These are phyloP conservation scores for Yarrowia sp. DNA, from an alignment of 805 yeast species.

Conservation along the genomic window DNA sequence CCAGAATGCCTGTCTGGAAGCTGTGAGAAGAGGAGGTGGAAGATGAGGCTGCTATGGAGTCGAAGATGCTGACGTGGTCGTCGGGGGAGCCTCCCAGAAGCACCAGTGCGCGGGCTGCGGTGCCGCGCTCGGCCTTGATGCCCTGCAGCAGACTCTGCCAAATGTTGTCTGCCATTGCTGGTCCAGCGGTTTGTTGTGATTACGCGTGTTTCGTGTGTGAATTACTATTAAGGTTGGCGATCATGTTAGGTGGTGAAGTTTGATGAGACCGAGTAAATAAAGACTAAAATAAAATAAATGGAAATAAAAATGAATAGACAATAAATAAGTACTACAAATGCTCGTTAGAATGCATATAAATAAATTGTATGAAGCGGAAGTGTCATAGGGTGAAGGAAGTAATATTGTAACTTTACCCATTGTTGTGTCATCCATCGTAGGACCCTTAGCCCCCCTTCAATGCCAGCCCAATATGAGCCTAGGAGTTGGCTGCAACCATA, in stretches of 20 bases:
- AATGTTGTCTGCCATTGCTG: slow-evolving; percentile 35
- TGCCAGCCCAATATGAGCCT: background rate
- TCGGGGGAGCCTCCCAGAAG: slow-evolving; percentile 25
- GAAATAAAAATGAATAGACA: background rate
- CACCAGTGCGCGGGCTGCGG: slow-evolving; percentile 18
- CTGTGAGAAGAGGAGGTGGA: slow-evolving; percentile 4
- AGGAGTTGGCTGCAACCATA: slow-evolving; percentile 45
- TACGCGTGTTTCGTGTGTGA: slow-evolving; percentile 36
- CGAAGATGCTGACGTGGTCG: slow-evolving; percentile 35
- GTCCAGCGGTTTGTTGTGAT: slow-evolving; percentile 23
- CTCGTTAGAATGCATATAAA: background rate
- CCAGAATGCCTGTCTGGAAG: slow-evolving; percentile 33
- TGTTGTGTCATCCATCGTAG: too few relatives aligned
- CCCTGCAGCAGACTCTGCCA: slow-evolving; percentile 38
- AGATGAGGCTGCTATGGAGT: slow-evolving; percentile 15
- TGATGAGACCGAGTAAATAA: background rate
- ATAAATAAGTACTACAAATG: too few relatives aligned
- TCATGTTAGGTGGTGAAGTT: slow-evolving; percentile 1
- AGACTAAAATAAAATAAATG: background rate
- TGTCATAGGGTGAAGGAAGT: too few relatives aligned
- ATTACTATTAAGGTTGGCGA: slow-evolving; percentile 35
- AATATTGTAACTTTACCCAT: too few relatives aligned
- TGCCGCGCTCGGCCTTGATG: slow-evolving; percentile 30
- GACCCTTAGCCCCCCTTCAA: too few relatives aligned
- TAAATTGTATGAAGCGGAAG: too few relatives aligned